Base-by-base conservation (phyloP, 2,329 filamentous ascomycete species). In the Sarocladiaceae sp. region DNA sequence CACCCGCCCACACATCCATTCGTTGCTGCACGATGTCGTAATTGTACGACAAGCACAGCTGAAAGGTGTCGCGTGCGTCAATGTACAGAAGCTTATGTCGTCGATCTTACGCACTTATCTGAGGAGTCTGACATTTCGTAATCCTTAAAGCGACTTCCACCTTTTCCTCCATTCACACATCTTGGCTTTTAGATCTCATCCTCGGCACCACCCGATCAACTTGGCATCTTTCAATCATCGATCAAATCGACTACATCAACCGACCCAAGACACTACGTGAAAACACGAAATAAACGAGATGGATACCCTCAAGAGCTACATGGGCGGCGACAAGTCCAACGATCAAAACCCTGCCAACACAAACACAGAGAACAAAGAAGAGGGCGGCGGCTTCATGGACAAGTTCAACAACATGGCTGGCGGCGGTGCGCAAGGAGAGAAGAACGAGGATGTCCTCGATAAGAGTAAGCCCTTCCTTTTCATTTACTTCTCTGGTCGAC, bases 391-490 rank as follows among this genome's bases (percentile, higher is more conserved):
- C 55, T 66, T 91, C 57, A 78, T 82, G 65, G 79, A 86, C 71
- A 90, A 88, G 73, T 50, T 92, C 54, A 89, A 93, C 73, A 65
- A 70, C 53, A 76, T 84, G 58, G 86, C 86, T 18, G 89, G 89
- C 31, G 89, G 89, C 51, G 89, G 89, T 33, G 70, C 70, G 29
- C 74, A 88, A 68, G 83, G 85, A 64, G 89, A 93, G 79, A 85
- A 90, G 80, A 87, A 91, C 60, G 88, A 94, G 69, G 88, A 93
- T 63, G 71, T 68, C n/a, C 80, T 94, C 50, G 89, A 94, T 73
- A 94, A 94, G 74, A 85, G 88, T 90, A 56, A 22, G 28, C 17
- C 44, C 28, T n/a, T 28, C 4, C 5, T 51, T 47, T 44, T 31
- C 23, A 39, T 5, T 1, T 4, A 0, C 11, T 8, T 3, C 39